Base-by-base conservation (phyloP, 768 basidiomycete genomes). In the Clitopilus passeckerianus region DNA sequence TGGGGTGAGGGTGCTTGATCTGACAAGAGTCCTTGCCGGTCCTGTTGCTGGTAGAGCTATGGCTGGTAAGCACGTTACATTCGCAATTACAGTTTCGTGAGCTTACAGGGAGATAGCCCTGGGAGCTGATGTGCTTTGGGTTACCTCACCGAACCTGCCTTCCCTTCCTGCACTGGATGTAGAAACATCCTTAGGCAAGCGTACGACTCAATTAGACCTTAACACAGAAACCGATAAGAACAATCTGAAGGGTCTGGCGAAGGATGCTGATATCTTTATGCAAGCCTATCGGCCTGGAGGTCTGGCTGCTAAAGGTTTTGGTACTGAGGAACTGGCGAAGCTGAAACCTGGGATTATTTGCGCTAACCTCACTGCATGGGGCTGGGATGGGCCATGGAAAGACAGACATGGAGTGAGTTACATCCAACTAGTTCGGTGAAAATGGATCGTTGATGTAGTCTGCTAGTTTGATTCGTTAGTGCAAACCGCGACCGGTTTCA, bases 391-490 rank as follows among this genome's bases (percentile, higher is more conserved):
- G 0, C 81, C 80, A 2, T 86, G 82, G 84, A 75, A 74, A 53
- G 72, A 79, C 53, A 72, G 80, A 12, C 75, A 81, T 54, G 85
- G 84, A 3, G 84, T 83, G 67, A 56, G 73, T 66, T 6, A 2
- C n/a, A 30, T 16, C 53, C 54, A 20, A 34, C 30, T n/a, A 16
- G 18, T 35, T 41, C 30, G 7, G 24, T 56, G n/a, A n/a, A n/a
- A n/a, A n/a, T 41, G 18, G 12, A 30, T 58, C 24, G 10, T 62
- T n/a, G 61, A 27, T 18, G 27, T 30, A 4, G 22, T 37, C 6
- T 3, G n/a, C 60, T 53, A 86, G 84, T 87, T 86, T 58, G 85
- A 88, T 64, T 86, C 85, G 0, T 72, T 87, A 1, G 82, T 86
- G 0, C 85, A 88, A 70, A 85, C 82, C 0, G 83, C 83, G 1